These are phyloP conservation scores for Aspergillus sp. DNA, from an alignment of 2,329 filamentous ascomycete species.

Conservation along the genomic window DNA sequence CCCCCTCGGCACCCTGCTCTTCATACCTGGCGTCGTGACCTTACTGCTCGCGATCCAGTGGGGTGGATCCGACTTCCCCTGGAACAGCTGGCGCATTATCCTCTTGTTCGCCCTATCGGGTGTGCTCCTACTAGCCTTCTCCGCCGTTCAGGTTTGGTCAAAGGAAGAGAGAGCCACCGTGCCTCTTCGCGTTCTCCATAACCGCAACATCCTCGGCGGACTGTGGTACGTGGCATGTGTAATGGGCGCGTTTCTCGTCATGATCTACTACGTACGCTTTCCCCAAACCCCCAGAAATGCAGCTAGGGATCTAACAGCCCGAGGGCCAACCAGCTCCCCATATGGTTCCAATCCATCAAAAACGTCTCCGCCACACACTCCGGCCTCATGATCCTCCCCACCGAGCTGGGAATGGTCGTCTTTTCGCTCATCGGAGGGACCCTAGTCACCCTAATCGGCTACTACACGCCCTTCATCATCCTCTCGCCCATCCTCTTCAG, in stretches of 20 bases:
- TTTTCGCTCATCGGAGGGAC: conserved; percentile 2
- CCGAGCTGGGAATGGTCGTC: conserved; percentile 2
- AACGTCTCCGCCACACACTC: conserved; percentile 4
- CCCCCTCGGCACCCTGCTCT: not conserved
- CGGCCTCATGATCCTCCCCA: conserved; percentile 10
- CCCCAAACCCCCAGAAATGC: not conserved
- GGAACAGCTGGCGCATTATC: conserved; percentile 11
- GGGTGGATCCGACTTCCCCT: conserved; percentile 12
- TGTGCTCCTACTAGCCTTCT: conserved; percentile 3
- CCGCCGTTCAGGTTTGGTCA: conserved; percentile 1
- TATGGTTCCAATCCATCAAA: conserved; percentile 14
- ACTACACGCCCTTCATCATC: conserved; percentile 11
- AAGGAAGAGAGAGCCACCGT: conserved; percentile 7
- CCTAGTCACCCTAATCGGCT: conserved; percentile 1
- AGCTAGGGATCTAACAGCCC: not conserved
- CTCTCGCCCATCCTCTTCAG: not conserved
- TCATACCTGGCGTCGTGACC: conserved; percentile 10
- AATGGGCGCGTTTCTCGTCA: conserved; percentile 3
- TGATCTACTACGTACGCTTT: conserved; percentile 10
- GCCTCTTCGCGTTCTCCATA: conserved; percentile 6
- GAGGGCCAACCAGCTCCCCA: not conserved
- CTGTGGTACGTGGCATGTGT: conserved; percentile 1
- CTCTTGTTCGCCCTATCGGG: conserved; percentile 6
- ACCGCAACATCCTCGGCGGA: conserved; percentile 9
- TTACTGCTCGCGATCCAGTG: conserved; percentile 15